These are phyloP conservation scores for Camelina hispida DNA, from an alignment of 345 rosid species.

Conservation along the genomic window DNA sequence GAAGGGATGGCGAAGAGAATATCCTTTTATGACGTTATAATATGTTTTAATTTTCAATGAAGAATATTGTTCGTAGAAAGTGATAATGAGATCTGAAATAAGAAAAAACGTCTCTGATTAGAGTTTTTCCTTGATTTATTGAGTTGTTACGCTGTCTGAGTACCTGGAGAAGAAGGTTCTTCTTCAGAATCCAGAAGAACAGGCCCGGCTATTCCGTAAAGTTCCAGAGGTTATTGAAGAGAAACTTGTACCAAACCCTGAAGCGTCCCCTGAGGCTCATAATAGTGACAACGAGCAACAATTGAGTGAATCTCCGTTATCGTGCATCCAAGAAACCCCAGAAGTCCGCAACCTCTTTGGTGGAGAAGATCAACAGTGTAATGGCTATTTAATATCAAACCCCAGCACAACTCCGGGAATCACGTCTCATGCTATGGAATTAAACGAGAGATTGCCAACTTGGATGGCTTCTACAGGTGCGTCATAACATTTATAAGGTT, in stretches of 20 bases:
- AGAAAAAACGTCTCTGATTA: not conserved
- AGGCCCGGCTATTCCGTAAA: slow-evolving; percentile 60
- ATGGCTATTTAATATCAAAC: slow-evolving; percentile 43
- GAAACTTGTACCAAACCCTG: slow-evolving; percentile 50
- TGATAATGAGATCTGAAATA: slow-evolving; percentile 12
- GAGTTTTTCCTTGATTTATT: slow-evolving; percentile 61
- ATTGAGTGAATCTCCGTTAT: slow-evolving; percentile 37
- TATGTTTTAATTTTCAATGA: slow-evolving; percentile 16
- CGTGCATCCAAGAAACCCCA: slow-evolving; percentile 41
- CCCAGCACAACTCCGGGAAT: slow-evolving; percentile 42
- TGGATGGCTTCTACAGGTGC: slow-evolving; percentile 48
- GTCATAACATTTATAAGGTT: slow-evolving; percentile 21
- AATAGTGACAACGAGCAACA: slow-evolving; percentile 30
- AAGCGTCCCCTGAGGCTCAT: slow-evolving; percentile 37
- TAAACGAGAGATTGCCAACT: slow-evolving; percentile 40
- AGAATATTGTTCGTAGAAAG: not conserved
- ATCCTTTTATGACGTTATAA: slow-evolving; percentile 52
- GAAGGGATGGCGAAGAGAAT: slow-evolving; percentile 96
- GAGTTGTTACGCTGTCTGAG: slow-evolving; percentile 61
- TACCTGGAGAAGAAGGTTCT: slow-evolving; percentile 74
- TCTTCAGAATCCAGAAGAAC: slow-evolving; percentile 72
- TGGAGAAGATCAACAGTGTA: slow-evolving; percentile 39
- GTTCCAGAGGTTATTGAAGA: slow-evolving; percentile 74
- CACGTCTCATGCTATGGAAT: slow-evolving; percentile 39
- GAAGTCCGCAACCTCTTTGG: slow-evolving; percentile 33